Base-by-base conservation (phyloP, 139 green algal genomes). In the Medakamo hakoo region DNA sequence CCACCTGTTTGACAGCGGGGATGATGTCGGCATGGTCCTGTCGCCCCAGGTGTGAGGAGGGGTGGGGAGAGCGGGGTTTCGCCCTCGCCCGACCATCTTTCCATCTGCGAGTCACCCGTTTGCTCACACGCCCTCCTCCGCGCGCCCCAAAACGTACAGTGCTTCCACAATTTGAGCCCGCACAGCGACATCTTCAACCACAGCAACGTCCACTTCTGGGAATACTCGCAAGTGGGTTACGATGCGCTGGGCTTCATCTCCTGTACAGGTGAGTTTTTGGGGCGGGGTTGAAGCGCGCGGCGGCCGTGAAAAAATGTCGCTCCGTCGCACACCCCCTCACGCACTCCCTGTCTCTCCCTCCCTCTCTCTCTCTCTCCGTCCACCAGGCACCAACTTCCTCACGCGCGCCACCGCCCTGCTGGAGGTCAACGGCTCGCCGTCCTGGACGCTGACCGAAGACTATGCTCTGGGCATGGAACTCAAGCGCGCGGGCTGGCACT, bases 181-280 rank as follows among this genome's bases (percentile, higher is more conserved):
- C 69, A 77, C 60, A 71, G 64, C 18, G 82, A 92, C 75, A 83
- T 92, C 68, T 92, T 92, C 82, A 92, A 92, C 75, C 83, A 90
- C 72, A 81, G 80, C 71, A 92, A 92, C 69, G 74, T 85, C 20
- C 82, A 89, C 67, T 88, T 87, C 73, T 88, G 82, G 82, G 78
- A 85, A 69, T 79, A 71, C 55, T 62, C 65, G 18, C 55, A 62
- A 52, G 9, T 52, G 0, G 78, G 78, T 23, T 84, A 84, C 65
- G 76, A 84, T 55, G 75, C 78, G 18, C 67, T 82, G 49, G 78
- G 78, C 59, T 74, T 84, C 69, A 84, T 84, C 62, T 83, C 76
- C 30, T 84, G 78, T 72, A 84, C 78, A 4, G n/a, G n/a, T n/a
- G n/a, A n/a, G n/a, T n/a, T n/a, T n/a, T n/a, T n/a, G n/a, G n/a